Conservation (phyloP, 345 rosid species). For the Brassica nigra region DNA sequence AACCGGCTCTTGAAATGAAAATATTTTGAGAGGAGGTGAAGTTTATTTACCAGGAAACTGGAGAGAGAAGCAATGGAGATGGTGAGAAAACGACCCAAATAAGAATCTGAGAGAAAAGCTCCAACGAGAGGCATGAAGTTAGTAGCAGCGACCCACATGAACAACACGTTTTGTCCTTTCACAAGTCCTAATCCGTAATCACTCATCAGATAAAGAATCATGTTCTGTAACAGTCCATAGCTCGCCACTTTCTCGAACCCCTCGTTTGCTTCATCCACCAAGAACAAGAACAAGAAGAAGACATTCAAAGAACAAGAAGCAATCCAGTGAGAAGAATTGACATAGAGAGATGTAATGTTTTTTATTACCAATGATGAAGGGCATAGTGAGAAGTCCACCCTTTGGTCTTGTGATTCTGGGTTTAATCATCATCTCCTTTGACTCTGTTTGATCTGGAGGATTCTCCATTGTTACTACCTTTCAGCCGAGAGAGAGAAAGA, state of each 20-base stretch:
- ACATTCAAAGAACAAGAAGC: not conserved
- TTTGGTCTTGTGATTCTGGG: constrained; percentile 38
- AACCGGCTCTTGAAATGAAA: not conserved
- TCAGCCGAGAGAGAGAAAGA: not conserved
- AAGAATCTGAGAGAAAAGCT: constrained; percentile 74
- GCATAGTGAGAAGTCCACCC: constrained; percentile 77
- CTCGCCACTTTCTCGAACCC: constrained; percentile 82
- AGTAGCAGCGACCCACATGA: constrained; percentile 73
- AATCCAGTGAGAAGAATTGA: not conserved
- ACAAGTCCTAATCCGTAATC: constrained; percentile 57
- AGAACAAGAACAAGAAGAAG: not conserved
- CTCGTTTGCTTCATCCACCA: constrained; percentile 56
- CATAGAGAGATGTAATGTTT: not conserved
- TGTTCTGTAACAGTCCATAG: constrained; percentile 68
- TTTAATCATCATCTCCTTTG: constrained; percentile 33
- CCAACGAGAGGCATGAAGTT: constrained; percentile 65
- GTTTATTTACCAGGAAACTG: constrained; percentile 52
- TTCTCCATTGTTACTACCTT: constrained; percentile 42
- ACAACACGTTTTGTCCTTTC: constrained; percentile 60
- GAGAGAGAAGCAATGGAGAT: constrained; percentile 63
- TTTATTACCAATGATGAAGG: constrained; percentile 68
- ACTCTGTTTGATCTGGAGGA: constrained; percentile 44
- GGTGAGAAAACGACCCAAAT: constrained; percentile 72
- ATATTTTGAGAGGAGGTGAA: not conserved
- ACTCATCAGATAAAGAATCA: constrained; percentile 66